phyloP scores from a whole-genome alignment of 345 rosid species.

The Angophora floribunda region DNA sequence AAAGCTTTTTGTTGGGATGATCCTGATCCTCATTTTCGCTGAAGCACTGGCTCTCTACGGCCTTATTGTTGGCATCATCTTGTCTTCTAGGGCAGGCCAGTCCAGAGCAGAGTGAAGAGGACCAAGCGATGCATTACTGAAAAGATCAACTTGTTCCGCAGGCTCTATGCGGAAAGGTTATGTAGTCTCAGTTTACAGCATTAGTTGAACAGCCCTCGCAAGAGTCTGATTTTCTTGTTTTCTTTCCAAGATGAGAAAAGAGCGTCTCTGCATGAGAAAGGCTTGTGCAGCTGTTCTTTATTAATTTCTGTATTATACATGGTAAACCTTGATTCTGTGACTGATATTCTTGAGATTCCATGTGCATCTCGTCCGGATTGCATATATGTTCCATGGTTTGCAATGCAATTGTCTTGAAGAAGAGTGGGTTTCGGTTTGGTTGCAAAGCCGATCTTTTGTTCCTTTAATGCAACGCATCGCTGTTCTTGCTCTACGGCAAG shows the following conservation, averaged over 20 bases:
- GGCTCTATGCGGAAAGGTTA: neutral
- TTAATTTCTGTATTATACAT: neutral
- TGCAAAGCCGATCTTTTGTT: neutral
- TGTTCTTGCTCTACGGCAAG: neutral
- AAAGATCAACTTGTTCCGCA: neutral
- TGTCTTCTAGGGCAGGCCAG: constrained; percentile 94
- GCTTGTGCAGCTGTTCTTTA: neutral
- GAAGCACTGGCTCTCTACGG: constrained; percentile 89
- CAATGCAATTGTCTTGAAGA: neutral
- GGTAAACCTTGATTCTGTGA: neutral
- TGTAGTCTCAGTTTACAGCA: neutral
- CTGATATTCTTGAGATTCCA: neutral
- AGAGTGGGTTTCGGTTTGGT: neutral
- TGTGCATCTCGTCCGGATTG: neutral
- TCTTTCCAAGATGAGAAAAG: neutral
- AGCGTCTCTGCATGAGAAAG: neutral
- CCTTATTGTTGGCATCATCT: constrained; percentile 82
- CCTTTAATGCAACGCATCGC: neutral
- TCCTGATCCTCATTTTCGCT: constrained; percentile 85
- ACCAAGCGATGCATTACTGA: neutral
- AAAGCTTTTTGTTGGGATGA: constrained; percentile 89
- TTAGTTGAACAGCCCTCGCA: neutral
- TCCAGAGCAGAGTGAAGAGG: constrained; percentile 69
- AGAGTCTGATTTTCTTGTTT: neutral
- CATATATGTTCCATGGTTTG: neutral